Percentiles rank a stretch among this genome's conserved stretches.
phyloP scores from a whole-genome alignment of 257 asterid genomes.

The Linderniella brevidens region DNA sequence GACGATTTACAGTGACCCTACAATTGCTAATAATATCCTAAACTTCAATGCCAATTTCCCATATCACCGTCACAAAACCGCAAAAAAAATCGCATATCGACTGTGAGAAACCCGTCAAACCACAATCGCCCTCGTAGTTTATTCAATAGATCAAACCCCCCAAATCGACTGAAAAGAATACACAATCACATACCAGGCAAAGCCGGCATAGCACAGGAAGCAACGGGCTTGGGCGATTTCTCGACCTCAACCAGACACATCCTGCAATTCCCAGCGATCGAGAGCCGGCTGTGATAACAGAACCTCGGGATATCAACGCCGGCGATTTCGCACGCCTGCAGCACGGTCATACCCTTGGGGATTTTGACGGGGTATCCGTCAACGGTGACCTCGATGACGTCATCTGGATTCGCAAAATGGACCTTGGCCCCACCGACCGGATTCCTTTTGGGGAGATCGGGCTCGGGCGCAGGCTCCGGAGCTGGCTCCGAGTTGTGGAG shows the following conservation, averaged over 20 bases:
- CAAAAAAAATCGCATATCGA: too few species aligned
- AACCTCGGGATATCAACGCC: conserved; percentile 90
- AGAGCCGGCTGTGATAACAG: conserved; percentile 68
- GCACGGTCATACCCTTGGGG: conserved; percentile 90
- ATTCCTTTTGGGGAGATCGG: conserved; percentile 47
- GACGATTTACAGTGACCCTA: too few species aligned
- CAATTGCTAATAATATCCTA: not conserved
- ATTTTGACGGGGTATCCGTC: conserved; percentile 82
- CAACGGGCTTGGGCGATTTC: conserved; percentile 92
- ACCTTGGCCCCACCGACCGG: conserved; percentile 71
- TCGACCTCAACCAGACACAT: conserved; percentile 98
- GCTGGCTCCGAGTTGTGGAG: conserved; percentile 64
- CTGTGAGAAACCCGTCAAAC: too few species aligned
- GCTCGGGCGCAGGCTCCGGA: conserved; percentile 29
- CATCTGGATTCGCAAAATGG: conserved; percentile 77
- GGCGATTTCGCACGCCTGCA: conserved; percentile 84
- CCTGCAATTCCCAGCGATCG: conserved; percentile 92
- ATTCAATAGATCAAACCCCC: too few species aligned
- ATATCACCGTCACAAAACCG: not conserved
- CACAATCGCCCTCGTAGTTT: too few species aligned
- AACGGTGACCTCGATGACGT: conserved; percentile 76
- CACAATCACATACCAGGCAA: conserved; percentile 44
- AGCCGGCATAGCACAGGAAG: conserved; percentile 98
- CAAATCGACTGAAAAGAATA: not conserved
- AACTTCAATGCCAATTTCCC: not conserved